A percentile compares a stretch with the other conserved stretches of the same genome.
These are phyloP conservation scores for Pestalotiopsis sp. DNA, from an alignment of 2,329 filamentous ascomycete genomes.

Conservation along the genomic window DNA sequence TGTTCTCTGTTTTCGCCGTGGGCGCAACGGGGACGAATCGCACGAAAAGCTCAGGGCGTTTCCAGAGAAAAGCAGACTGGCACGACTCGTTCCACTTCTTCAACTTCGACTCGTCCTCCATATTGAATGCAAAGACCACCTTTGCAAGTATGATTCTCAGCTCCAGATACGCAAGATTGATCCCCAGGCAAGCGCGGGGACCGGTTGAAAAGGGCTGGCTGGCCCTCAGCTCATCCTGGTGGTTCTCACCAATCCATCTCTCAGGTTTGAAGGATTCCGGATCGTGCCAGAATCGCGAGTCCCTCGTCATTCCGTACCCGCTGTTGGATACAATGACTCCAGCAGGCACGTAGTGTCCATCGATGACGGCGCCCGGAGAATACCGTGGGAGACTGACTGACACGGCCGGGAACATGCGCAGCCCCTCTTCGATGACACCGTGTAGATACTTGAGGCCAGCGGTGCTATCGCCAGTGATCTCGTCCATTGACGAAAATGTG, in stretches of 20 bases:
- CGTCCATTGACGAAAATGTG: not conserved
- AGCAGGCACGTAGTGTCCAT: constrained; percentile 6
- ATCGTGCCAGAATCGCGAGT: constrained; percentile 21
- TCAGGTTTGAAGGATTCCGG: constrained; percentile 25
- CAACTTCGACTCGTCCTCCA: constrained; percentile 29
- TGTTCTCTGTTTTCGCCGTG: not conserved
- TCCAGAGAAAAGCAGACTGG: not conserved
- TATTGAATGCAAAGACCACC: constrained; percentile 38
- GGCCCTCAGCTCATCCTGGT: constrained; percentile 20
- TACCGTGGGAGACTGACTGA: not conserved
- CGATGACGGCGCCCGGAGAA: constrained; percentile 8
- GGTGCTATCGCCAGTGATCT: constrained; percentile 1
- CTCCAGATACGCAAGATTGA: constrained; percentile 38
- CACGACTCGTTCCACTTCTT: not conserved
- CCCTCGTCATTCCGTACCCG: constrained; percentile 1
- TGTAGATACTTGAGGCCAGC: not conserved
- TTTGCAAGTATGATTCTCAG: constrained; percentile 39
- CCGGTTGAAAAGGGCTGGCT: constrained; percentile 26
- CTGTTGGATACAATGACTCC: constrained; percentile 14
- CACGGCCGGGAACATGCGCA: not conserved
- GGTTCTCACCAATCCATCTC: constrained; percentile 21
- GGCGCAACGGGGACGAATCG: not conserved
- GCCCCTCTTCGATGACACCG: not conserved
- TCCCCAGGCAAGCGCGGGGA: constrained; percentile 25
- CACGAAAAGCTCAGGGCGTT: not conserved